Conservation (phyloP, 73 alveolate species). For the Tetrahymena thermophila region DNA sequence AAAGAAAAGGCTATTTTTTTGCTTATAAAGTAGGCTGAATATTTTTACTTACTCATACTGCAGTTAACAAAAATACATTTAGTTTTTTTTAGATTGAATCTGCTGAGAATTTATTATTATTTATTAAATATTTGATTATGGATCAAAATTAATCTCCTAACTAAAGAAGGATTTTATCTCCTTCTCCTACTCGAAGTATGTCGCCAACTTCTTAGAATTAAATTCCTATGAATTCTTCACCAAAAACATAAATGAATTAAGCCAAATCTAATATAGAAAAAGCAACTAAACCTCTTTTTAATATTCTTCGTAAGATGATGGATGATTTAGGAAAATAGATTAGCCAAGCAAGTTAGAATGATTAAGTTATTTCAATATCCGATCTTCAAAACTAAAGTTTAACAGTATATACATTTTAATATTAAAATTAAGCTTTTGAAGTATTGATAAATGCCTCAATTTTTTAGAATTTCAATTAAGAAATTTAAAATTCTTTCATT, state of each 20-base stretch:
- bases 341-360: background rate
- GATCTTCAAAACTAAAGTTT: background rate
- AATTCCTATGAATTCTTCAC: background rate
- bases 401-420: background rate
- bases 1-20: background rate
- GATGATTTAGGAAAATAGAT: background rate
- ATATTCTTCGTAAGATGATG: background rate
- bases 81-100: too few relatives aligned
- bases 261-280: background rate
- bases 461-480: background rate
- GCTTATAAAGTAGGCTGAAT: background rate
- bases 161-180: background rate
- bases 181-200: background rate
- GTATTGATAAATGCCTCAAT: background rate
- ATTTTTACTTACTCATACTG: background rate
- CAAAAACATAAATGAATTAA: background rate
- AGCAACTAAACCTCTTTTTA: background rate
- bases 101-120: background rate
- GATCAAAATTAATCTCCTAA: background rate
- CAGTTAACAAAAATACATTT: too few relatives aligned
- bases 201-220: background rate
- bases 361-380: background rate
- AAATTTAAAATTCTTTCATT: background rate
- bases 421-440: background rate
- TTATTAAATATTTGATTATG: background rate